Evolutionary conservation across 164 flowering plant species (phyloP), one percentile per base, ranked within the genome.

Genomic region (Santalum album): DNA sequence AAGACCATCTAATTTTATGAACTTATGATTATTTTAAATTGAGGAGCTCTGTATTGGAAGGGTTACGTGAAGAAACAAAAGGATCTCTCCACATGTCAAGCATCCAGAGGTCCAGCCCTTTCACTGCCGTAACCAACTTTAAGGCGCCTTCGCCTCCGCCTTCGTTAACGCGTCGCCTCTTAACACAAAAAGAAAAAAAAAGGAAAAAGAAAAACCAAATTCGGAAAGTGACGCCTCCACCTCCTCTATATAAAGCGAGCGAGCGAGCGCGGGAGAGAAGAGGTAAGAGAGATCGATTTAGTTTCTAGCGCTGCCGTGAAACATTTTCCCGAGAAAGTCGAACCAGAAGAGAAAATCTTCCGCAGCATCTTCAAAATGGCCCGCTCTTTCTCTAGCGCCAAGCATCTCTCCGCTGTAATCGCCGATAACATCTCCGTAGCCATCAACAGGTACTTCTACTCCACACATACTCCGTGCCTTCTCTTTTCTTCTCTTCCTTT

Each of bases 351-450:
- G 24, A 24, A 51, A 51, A 1, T 20, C 56, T 56, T 65, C 62
- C 56, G 49, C 63, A 42, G 64, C 17, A 49, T 64, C 59, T 23
- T 19, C 6, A 25, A 36, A 17, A 38, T 38, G 42, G 42, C 42
- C 14, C 42, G 16, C 14, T 2, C 42, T 38, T 14, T 38, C 42
- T 38, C 42, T 9, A 38, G 14, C 16, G 42, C 42, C 42, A 32
- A 32, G 1, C 36, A 14, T 27, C 35, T 9, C 10, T 26, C 2
- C 0, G 18, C 42, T 20, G 0, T 22, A 26, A 18, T n/a, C 17
- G 42, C 42, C 16, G 42, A 38, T 0, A 38, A 38, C 42, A 14
- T 38, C 42, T 38, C 14, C 17, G 15, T 14, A 38, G 42, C 42
- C 7, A 38, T 38, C 42, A 38, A 1, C 42, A 38, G 42, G 42